Evolutionary conservation across 805 yeast species (phyloP).

Genomic region (Huiozyma sinensis): DNA sequence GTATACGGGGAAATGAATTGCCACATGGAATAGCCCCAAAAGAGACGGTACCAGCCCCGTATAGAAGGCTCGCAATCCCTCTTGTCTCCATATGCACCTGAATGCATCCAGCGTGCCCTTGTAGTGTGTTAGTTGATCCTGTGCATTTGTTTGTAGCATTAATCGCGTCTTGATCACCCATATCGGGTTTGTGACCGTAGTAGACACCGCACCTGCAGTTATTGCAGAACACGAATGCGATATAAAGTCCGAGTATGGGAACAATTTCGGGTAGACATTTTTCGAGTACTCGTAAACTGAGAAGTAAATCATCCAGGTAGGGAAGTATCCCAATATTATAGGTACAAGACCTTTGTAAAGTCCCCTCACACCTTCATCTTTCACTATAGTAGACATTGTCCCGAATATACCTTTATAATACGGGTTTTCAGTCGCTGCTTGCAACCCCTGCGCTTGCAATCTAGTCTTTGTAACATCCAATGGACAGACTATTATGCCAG

Average conservation of each 20-base stretch:
- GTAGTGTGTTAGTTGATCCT: constrained; percentile 29
- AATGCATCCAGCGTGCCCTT: constrained; percentile 79
- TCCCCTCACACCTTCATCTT: constrained; percentile 75
- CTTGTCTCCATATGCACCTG: constrained; percentile 60
- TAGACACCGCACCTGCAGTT: constrained; percentile 79
- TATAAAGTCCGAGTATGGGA: constrained; percentile 28
- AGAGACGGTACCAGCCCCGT: constrained; percentile 85
- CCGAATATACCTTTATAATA: constrained; percentile 51
- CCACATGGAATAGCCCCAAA: constrained; percentile 86
- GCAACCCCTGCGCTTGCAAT: constrained; percentile 80
- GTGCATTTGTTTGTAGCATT: constrained; percentile 61
- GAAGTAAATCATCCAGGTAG: constrained; percentile 96
- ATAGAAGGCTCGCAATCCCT: constrained; percentile 75
- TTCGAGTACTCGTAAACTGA: constrained; percentile 79
- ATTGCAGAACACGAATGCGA: constrained; percentile 51
- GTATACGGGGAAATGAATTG: constrained; percentile 90
- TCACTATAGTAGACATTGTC: constrained; percentile 53
- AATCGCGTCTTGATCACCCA: constrained; percentile 96
- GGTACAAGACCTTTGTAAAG: constrained; percentile 86
- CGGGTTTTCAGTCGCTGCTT: constrained; percentile 12
- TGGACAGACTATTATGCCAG: constrained; percentile 90
- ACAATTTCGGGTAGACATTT: constrained; percentile 35
- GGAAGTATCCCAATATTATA: constrained; percentile 87
- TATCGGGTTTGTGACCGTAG: constrained; percentile 82
- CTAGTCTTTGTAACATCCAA: constrained; percentile 91